Conservation (phyloP, 2,329 filamentous ascomycete species). For the Leptodontidium sp. region DNA sequence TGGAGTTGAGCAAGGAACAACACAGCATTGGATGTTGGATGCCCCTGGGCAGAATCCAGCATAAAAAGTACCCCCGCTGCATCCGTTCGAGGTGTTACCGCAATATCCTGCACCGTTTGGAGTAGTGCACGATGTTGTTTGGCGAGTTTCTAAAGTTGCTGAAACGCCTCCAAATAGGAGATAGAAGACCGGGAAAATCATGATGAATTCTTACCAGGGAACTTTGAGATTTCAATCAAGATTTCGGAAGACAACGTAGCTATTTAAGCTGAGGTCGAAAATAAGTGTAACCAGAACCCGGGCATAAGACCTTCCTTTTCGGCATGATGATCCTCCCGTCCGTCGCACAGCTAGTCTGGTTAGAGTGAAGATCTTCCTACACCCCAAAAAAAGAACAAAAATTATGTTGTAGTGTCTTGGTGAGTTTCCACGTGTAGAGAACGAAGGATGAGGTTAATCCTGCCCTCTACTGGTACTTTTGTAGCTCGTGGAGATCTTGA, state of each 20-base stretch:
- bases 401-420: neutral
- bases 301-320: constrained; percentile 9
- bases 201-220: neutral
- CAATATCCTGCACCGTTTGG: constrained; percentile 13
- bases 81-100: constrained; percentile 7
- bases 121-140: constrained; percentile 19
- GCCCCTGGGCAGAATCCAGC: constrained; percentile 12
- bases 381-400: neutral
- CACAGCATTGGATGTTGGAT: constrained; percentile 20
- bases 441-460: neutral
- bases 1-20: constrained; percentile 17
- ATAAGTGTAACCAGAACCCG: neutral
- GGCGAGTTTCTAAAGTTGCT: neutral
- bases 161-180: neutral
- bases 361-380: constrained; percentile 7
- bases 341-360: neutral
- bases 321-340: constrained; percentile 5
- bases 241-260: neutral
- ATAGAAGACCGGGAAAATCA: neutral
- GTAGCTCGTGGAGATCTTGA: neutral
- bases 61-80: constrained; percentile 12
- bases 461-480: constrained; percentile 11
- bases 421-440: neutral
- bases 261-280: neutral
- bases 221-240: neutral